Base-by-base conservation (phyloP, 2,329 filamentous ascomycete genomes). In the Beauveria australis region DNA sequence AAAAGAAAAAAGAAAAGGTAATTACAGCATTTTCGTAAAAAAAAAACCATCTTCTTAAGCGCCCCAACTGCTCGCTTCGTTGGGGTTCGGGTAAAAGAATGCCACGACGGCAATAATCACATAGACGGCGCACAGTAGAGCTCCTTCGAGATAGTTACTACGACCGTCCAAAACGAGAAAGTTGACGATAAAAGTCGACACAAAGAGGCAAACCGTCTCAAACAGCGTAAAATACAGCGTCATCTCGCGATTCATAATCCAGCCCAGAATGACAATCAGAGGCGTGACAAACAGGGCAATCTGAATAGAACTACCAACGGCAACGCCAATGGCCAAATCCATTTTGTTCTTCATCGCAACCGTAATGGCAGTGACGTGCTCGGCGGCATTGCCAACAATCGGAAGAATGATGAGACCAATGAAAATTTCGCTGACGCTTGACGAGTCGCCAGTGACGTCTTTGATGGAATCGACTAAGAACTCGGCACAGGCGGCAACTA, bases 211-310 rank as follows among this genome's bases (percentile, higher is more conserved):
- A 24, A 94, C 89, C 0, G 91, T 95, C 80, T 95, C 91, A 73
- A 95, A 96, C 53, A 91, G 81, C 63, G 91, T 91, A 73, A 95
- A 95, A 76, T 93, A 92, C 40, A 95, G 80, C 30, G 88, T 83
- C 86, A 90, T 89, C n/a, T 86, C 79, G 62, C 81, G 82, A 63
- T 79, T 74, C 72, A 89, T 81, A 63, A 80, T 81, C 87, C 87
- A 90, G n/a, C 86, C 87, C 22, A 89, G 76, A 26, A 89, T 83
- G 37, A 90, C 87, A 37, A 89, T 80, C 19, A 89, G 75, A 0
- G 87, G 87, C 4, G 87, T 89, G 57, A 89, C 79, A 68, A 89
- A 87, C 8, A 90, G 76, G 16, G 87, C 83, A 70, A 90, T 89
- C 73, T 90, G 87, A 66, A 90, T 89, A 53, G 83, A 87, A 64